phyloP scores from a whole-genome alignment of 306 rosid genomes.

The Cucumis melo region DNA sequence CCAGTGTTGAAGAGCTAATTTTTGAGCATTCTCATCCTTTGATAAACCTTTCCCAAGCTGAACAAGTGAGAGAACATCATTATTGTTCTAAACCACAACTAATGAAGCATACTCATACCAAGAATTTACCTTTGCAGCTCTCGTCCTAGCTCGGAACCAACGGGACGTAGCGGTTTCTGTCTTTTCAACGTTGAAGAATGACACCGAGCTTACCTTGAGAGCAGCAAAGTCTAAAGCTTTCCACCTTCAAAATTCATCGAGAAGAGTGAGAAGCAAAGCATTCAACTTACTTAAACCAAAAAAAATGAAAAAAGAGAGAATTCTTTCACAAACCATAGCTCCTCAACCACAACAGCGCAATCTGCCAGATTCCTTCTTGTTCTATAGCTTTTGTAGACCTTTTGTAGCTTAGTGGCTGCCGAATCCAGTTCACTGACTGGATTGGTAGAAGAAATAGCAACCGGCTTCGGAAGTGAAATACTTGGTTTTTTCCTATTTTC shows the following conservation, averaged over 20 bases:
- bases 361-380: constrained; percentile 43
- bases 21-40: constrained; percentile 37
- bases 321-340: constrained; percentile 23
- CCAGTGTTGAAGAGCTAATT: constrained; percentile 41
- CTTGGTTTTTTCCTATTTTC: constrained; percentile 17
- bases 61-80: neutral
- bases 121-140: constrained; percentile 32
- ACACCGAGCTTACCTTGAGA: constrained; percentile 33
- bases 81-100: neutral
- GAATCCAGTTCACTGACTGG: constrained; percentile 26
- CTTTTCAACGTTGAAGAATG: constrained; percentile 30
- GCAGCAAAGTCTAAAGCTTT: constrained; percentile 33
- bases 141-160: constrained; percentile 35
- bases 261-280: neutral
- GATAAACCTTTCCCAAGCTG: constrained; percentile 40
- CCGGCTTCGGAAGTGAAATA: constrained; percentile 19
- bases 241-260: constrained; percentile 29
- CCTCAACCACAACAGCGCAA: constrained; percentile 43
- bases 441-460: constrained; percentile 11
- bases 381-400: constrained; percentile 42
- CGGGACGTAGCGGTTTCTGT: constrained; percentile 27
- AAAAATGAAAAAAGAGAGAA: neutral
- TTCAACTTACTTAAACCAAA: neutral
- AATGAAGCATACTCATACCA: neutral
- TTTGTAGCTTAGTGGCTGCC: constrained; percentile 43